phyloP scores from a whole-genome alignment of 208 protist species.

The Crithidia mellificae region DNA sequence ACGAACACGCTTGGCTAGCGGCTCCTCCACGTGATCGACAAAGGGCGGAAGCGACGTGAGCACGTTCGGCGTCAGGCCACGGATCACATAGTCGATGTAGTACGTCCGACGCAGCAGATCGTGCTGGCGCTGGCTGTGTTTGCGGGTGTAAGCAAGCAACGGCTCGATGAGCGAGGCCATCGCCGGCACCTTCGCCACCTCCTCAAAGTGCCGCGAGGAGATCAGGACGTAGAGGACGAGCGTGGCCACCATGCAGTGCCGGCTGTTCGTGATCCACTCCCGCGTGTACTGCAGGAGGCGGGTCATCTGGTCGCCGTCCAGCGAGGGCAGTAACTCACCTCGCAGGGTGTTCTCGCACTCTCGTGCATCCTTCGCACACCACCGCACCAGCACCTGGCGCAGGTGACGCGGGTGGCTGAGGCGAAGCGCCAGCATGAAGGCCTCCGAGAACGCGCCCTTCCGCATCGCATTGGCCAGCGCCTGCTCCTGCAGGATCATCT shows the following conservation, averaged over 20 bases:
- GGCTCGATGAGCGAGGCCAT: slow-evolving; percentile 73
- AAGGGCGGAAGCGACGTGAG: slow-evolving; percentile 76
- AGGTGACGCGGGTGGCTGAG: slow-evolving; percentile 90
- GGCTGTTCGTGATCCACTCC: slow-evolving; percentile 92
- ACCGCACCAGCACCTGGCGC: slow-evolving; percentile 75
- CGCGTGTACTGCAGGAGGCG: slow-evolving; percentile 88
- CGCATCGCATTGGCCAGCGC: slow-evolving; percentile 83
- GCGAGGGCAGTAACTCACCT: slow-evolving; percentile 50
- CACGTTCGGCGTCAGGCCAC: slow-evolving; percentile 44
- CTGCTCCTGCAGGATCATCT: slow-evolving; percentile 82
- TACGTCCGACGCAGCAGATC: slow-evolving; percentile 83
- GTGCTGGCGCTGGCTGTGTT: slow-evolving; percentile 87
- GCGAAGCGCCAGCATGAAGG: slow-evolving; percentile 81
- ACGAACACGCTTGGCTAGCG: slow-evolving; percentile 33
- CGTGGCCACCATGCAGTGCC: slow-evolving; percentile 76
- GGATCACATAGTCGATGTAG: slow-evolving; percentile 90
- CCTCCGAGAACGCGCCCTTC: slow-evolving; percentile 70
- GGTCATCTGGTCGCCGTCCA: slow-evolving; percentile 65
- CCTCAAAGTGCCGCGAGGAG: slow-evolving; percentile 58
- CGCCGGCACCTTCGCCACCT: slow-evolving; percentile 58
- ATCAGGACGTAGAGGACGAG: slow-evolving; percentile 73
- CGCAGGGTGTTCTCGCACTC: slow-evolving; percentile 70
- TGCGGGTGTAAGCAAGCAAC: slow-evolving; percentile 81
- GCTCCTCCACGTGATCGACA: slow-evolving; percentile 18
- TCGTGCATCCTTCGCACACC: slow-evolving; percentile 58